phyloP scores from a whole-genome alignment of 2,329 filamentous ascomycete species.

The Penicillium hordei region DNA sequence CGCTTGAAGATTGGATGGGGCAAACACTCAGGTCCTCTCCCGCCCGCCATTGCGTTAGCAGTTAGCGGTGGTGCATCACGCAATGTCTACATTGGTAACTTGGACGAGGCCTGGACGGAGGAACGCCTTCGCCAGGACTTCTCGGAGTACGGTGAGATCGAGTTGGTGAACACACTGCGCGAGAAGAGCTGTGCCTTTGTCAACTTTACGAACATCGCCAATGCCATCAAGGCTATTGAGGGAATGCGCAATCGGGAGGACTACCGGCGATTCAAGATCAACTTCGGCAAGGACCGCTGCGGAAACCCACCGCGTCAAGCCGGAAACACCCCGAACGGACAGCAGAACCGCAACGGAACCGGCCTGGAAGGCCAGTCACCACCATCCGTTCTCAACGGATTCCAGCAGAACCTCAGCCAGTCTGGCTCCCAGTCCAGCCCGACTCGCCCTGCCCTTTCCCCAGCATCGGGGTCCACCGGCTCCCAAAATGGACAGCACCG shows the following conservation, averaged over 20 bases:
- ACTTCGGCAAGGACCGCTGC: conserved; percentile 98
- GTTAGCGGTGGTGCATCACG: conserved; percentile 96
- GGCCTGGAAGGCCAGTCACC: conserved; percentile 57
- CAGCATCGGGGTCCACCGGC: conserved; percentile 55
- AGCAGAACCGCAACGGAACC: conserved; percentile 63
- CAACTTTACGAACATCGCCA: conserved; percentile 99
- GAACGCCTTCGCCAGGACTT: conserved; percentile 95
- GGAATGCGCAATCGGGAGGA: conserved; percentile 92
- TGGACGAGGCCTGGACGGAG: conserved; percentile 96
- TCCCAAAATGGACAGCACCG: conserved; percentile 58
- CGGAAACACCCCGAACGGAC: conserved; percentile 56
- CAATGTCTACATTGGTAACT: conserved; percentile 96
- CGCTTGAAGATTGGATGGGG: conserved; percentile 98
- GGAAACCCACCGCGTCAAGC: conserved; percentile 93
- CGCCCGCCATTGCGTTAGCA: conserved; percentile 90
- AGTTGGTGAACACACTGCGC: conserved; percentile 90
- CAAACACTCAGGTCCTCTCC: conserved; percentile 95
- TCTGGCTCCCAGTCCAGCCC: conserved; percentile 60
- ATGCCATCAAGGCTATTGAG: conserved; percentile 98
- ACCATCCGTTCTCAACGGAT: conserved; percentile 56
- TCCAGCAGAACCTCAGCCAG: conserved; percentile 56
- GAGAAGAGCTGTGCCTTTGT: conserved; percentile 99
- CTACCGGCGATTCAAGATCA: conserved; percentile 98
- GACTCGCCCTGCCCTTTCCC: conserved; percentile 54
- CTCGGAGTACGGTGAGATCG: conserved; percentile 95